A percentile compares a stretch with the other conserved stretches of the same genome.
Conservation (phyloP, 2,329 filamentous ascomycete genomes). For the Lasiodiplodia theobromae region DNA sequence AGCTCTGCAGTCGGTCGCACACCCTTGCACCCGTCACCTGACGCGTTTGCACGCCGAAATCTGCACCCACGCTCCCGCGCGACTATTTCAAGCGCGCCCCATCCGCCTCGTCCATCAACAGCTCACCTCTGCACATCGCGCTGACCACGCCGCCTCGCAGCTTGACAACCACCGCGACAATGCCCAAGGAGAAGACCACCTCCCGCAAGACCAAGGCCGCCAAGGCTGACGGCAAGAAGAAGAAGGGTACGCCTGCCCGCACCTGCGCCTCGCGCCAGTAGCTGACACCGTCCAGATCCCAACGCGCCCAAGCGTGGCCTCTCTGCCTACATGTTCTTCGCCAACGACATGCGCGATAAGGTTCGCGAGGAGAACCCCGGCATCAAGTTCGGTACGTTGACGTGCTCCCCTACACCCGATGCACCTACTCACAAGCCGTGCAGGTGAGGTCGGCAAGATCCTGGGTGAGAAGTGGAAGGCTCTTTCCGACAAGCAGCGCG, state of each 20-base stretch:
- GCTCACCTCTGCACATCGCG: conserved; percentile 10
- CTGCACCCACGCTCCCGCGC: conserved; percentile 11
- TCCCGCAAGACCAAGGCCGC: conserved; percentile 67
- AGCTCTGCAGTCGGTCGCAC: conserved; percentile 16
- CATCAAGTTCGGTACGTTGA: conserved; percentile 83
- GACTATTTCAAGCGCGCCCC: conserved; percentile 26
- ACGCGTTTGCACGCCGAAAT: conserved; percentile 8
- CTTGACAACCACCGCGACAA: conserved; percentile 41
- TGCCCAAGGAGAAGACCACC: conserved; percentile 73
- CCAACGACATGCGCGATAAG: conserved; percentile 98
- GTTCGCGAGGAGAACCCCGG: conserved; percentile 98
- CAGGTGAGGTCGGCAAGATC: conserved; percentile 95
- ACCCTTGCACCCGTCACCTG: conserved; percentile 2
- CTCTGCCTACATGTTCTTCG: conserved; percentile 99
- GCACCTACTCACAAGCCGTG: conserved; percentile 25
- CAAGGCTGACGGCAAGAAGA: conserved; percentile 67
- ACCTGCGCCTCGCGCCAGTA: conserved; percentile 2
- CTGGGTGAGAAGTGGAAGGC: conserved; percentile 99
- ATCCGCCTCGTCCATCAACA: background rate
- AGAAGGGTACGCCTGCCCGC: conserved; percentile 65
- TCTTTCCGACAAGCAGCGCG: conserved; percentile 88
- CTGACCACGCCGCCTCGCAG: conserved; percentile 14
- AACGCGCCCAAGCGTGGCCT: conserved; percentile 99
- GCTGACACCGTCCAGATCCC: conserved; percentile 69
- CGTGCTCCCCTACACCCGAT: conserved; percentile 1